Percentiles rank a stretch among this genome's conserved stretches.
These are phyloP conservation scores for Bocquillonia castaneifolia DNA, from an alignment of 441 rosid genomes.

Conservation along the genomic window DNA sequence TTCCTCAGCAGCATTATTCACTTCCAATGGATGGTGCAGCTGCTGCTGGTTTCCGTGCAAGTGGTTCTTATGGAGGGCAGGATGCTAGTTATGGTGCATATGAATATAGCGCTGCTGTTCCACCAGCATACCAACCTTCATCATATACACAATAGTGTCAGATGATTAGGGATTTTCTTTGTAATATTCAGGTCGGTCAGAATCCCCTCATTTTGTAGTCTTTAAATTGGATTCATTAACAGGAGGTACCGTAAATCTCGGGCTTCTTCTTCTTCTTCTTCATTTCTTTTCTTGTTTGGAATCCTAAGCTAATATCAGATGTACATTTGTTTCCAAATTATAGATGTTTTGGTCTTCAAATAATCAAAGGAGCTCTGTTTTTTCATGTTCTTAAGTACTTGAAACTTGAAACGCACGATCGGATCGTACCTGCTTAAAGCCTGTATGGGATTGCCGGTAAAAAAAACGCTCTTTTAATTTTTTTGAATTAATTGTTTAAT, in stretches of 20 bases:
- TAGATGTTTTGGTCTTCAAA: neutral
- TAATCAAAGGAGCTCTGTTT: neutral
- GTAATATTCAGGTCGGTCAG: no score
- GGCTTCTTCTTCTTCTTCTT: no score
- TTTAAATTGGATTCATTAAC: no score
- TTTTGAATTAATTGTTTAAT: no score
- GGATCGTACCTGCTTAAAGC: no score
- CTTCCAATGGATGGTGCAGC: slow-evolving; percentile 27
- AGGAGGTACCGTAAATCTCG: no score
- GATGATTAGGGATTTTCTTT: neutral
- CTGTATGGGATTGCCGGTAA: no score
- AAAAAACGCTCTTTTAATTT: no score
- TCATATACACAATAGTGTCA: slow-evolving; percentile 30
- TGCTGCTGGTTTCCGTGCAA: slow-evolving; percentile 23
- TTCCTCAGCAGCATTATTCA: slow-evolving; percentile 39
- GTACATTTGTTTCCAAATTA: neutral
- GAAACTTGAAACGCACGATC: neutral
- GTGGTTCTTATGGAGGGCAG: slow-evolving; percentile 34
- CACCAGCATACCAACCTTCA: slow-evolving; percentile 35
- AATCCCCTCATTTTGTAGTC: neutral
- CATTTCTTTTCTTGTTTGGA: no score
- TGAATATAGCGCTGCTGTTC: slow-evolving; percentile 35
- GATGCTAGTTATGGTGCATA: slow-evolving; percentile 34
- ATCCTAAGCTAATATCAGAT: no score
- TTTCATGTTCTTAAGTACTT: neutral